Percentiles rank a stretch among this genome's conserved stretches.
Evolutionary conservation across 805 yeast species (phyloP).

Genomic region (Saccharomycopsis sp.): DNA sequence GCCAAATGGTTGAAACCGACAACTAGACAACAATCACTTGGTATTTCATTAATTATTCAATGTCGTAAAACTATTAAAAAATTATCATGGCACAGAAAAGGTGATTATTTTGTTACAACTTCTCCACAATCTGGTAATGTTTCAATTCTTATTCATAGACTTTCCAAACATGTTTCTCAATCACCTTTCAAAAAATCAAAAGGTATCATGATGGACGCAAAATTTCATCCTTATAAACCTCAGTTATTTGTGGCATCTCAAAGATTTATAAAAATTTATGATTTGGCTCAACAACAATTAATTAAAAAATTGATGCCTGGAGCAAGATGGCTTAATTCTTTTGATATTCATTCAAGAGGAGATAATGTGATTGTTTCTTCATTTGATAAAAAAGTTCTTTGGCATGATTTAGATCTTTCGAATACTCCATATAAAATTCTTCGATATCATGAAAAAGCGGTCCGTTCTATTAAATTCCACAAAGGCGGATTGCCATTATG

Average conservation of each 20-base stretch:
- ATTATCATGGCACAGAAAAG: conserved; percentile 92
- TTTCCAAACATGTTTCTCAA: conserved; percentile 89
- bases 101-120: conserved; percentile 94
- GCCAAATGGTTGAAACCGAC: conserved; percentile 82
- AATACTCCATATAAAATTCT: conserved; percentile 90
- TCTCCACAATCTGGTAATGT: conserved; percentile 87
- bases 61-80: conserved; percentile 59
- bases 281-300: conserved; percentile 74
- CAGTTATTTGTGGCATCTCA: conserved; percentile 91
- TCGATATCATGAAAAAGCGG: conserved; percentile 92
- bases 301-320: conserved; percentile 87
- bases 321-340: conserved; percentile 85
- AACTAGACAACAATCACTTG: conserved; percentile 46
- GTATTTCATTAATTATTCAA: conserved; percentile 65
- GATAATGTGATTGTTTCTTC: conserved; percentile 90
- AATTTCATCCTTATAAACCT: conserved; percentile 94
- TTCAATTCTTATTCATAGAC: conserved; percentile 87
- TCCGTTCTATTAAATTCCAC: conserved; percentile 80
- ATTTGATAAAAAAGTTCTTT: conserved; percentile 86
- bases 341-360: conserved; percentile 94
- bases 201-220: conserved; percentile 92
- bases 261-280: conserved; percentile 83
- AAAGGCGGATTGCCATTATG: conserved; percentile 78
- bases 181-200: conserved; percentile 89
- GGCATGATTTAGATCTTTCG: conserved; percentile 93